Conservation (phyloP, 2,329 filamentous ascomycete genomes). For the Exserohilum turcica region DNA sequence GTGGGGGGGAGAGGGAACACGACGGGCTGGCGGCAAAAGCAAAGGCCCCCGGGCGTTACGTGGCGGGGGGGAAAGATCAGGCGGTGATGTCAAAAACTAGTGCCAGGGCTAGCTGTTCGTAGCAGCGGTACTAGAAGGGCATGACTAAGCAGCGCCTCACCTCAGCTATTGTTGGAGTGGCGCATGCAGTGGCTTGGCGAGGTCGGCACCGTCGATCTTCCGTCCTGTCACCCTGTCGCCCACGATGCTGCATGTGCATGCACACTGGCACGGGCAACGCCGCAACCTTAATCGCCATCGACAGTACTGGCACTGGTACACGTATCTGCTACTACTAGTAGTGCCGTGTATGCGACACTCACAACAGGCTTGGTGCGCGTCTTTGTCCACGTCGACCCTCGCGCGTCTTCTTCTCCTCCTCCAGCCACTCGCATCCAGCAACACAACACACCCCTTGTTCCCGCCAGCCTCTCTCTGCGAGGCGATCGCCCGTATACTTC, state of each 20-base stretch:
- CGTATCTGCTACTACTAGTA: too few species aligned
- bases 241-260: not conserved
- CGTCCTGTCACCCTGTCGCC: constrained; percentile 1
- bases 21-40: too few species aligned
- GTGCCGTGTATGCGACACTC: too few species aligned
- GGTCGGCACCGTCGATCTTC: constrained; percentile 15
- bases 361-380: too few species aligned
- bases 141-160: too few species aligned
- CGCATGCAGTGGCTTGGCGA: constrained; percentile 12
- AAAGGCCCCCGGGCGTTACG: not conserved
- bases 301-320: not conserved
- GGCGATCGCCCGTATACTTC: not conserved
- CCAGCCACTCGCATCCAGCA: not conserved
- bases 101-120: too few species aligned
- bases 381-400: not conserved
- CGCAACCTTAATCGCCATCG: constrained; percentile 1
- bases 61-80: constrained; percentile 5
- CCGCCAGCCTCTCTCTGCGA: constrained; percentile 8
- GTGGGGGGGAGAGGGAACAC: not conserved
- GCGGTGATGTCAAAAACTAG: constrained; percentile 17
- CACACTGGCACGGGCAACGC: not conserved
- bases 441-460: constrained; percentile 4
- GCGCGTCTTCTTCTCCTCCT: not conserved
- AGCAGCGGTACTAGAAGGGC: too few species aligned
- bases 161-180: constrained; percentile 27